Conservation (phyloP, 2,329 filamentous ascomycete species). For the Exutisphaerella laricina region DNA sequence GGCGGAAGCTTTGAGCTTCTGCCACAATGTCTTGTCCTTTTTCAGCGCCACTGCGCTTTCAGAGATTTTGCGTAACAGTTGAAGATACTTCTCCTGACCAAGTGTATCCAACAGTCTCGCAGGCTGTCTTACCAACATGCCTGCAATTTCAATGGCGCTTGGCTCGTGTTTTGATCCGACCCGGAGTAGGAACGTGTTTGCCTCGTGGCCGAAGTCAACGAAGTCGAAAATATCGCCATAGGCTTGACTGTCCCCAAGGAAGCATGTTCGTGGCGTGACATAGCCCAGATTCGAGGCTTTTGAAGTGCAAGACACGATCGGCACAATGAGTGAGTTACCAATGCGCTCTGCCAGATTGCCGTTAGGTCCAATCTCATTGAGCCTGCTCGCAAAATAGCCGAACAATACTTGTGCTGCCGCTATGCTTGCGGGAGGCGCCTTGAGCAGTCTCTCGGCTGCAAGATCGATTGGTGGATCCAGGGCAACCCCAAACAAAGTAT, state of each 20-base stretch:
- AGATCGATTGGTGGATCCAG: constrained; percentile 70
- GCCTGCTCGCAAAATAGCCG: constrained; percentile 72
- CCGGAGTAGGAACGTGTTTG: constrained; percentile 80
- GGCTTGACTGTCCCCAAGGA: constrained; percentile 65
- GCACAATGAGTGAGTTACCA: constrained; percentile 64
- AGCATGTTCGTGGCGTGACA: constrained; percentile 67
- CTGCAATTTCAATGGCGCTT: constrained; percentile 76
- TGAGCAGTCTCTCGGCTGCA: constrained; percentile 68
- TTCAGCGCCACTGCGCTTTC: constrained; percentile 65
- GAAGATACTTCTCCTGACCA: constrained; percentile 80
- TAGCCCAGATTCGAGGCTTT: constrained; percentile 41
- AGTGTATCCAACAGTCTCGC: constrained; percentile 74
- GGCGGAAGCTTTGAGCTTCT: constrained; percentile 65
- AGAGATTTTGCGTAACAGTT: constrained; percentile 72
- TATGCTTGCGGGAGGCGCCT: constrained; percentile 63
- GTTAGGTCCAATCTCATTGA: constrained; percentile 61
- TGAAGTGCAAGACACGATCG: constrained; percentile 44
- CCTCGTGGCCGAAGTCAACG: constrained; percentile 83
- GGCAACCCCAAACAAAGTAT: constrained; percentile 79
- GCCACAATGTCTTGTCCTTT: constrained; percentile 72
- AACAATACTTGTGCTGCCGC: constrained; percentile 67
- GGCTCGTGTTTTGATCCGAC: constrained; percentile 90
- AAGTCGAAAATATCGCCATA: constrained; percentile 96
- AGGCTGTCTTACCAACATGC: constrained; percentile 77
- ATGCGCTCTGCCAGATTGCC: constrained; percentile 56